Conservation (phyloP, 1,139 yeast genomes). For the Yarrowia galli region DNA sequence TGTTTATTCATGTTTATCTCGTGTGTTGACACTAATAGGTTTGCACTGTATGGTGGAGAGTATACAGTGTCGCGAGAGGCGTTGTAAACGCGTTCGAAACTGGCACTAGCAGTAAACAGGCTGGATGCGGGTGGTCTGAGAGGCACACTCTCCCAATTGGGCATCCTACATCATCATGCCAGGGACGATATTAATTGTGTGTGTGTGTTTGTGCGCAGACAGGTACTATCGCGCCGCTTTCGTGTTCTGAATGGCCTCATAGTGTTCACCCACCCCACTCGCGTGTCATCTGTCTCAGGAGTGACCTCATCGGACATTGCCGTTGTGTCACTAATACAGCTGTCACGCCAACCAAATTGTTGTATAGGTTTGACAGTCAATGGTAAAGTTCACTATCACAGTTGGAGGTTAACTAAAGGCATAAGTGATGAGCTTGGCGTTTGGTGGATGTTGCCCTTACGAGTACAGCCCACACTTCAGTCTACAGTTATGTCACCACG, state of each 20-base stretch:
- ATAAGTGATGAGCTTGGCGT: no score
- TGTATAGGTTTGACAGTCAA: background rate
- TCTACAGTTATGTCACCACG: no score
- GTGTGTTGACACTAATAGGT: slow-evolving; percentile 1
- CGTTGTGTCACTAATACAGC: slow-evolving; percentile 3
- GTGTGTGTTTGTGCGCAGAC: background rate
- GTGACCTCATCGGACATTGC: slow-evolving; percentile 5
- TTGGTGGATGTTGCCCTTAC: no score
- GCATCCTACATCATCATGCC: background rate
- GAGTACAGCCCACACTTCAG: no score
- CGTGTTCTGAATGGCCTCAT: no score
- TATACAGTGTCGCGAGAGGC: slow-evolving; percentile 1
- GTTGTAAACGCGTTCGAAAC: background rate
- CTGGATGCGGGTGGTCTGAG: background rate
- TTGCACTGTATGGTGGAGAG: slow-evolving; percentile 13
- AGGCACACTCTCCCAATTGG: no score
- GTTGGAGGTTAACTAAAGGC: background rate
- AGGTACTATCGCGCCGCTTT: no score
- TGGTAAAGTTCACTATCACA: background rate
- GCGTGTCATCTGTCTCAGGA: no score
- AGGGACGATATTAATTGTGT: background rate
- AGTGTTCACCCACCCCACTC: no score
- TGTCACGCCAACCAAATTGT: background rate
- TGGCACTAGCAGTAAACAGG: background rate
- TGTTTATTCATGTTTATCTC: slow-evolving; percentile 17